Conservation (phyloP, 2,329 filamentous ascomycete genomes). For the Colletotrichum sp. region DNA sequence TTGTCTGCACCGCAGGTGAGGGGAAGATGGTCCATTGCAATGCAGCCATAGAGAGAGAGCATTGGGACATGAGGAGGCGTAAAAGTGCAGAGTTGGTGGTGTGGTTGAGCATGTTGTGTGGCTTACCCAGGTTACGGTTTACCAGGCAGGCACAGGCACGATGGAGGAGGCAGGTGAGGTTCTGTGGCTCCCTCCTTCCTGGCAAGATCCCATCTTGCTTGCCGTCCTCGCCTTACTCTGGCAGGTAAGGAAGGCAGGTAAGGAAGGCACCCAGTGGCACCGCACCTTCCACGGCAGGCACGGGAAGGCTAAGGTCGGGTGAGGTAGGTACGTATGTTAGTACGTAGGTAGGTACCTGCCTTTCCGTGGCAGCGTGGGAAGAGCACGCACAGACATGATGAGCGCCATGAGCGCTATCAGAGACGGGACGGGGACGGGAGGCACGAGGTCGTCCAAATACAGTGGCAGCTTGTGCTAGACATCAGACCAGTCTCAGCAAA, state of each 20-base stretch:
- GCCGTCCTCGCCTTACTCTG: neutral
- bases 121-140: neutral
- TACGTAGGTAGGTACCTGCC: neutral
- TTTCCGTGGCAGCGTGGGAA: neutral
- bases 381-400: neutral
- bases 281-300: neutral
- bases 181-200: neutral
- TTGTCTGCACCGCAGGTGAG: neutral
- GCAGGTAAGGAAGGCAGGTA: neutral
- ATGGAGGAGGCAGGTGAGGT: neutral
- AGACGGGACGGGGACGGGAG: neutral
- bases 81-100: neutral
- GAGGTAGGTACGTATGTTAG: neutral
- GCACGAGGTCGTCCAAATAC: neutral
- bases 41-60: neutral
- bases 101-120: neutral
- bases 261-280: neutral
- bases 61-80: neutral
- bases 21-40: neutral
- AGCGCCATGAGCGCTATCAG: neutral
- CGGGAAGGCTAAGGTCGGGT: neutral
- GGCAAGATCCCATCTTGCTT: neutral
- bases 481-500: constrained; percentile 2
- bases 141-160: neutral
- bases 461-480: neutral